A percentile compares a stretch with the other conserved stretches of the same genome.
These are phyloP conservation scores for Bertia moriformis DNA, from an alignment of 2,329 filamentous ascomycete genomes.

Conservation along the genomic window DNA sequence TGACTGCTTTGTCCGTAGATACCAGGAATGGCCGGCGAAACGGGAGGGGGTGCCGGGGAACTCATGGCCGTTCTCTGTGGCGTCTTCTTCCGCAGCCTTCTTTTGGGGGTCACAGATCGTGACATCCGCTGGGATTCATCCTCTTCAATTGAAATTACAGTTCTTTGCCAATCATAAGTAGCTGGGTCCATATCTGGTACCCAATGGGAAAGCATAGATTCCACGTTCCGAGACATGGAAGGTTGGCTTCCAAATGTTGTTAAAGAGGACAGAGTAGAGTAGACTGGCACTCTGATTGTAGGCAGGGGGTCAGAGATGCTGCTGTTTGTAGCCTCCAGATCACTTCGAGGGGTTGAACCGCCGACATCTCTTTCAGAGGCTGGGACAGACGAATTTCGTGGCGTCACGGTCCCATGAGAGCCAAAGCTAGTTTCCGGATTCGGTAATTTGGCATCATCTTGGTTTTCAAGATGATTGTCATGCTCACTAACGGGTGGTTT, in stretches of 20 bases:
- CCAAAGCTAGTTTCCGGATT: no score
- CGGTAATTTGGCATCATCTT: background rate
- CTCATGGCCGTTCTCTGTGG: slow-evolving; percentile 3
- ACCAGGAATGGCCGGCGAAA: background rate
- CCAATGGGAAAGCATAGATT: slow-evolving; percentile 19
- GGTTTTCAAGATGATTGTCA: background rate
- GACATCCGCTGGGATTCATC: slow-evolving; percentile 8
- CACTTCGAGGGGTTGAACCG: background rate
- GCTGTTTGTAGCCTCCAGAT: background rate
- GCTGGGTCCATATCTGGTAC: slow-evolving; percentile 13
- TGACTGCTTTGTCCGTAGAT: background rate
- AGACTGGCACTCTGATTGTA: background rate
- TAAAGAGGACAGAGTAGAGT: background rate
- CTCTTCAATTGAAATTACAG: slow-evolving; percentile 6
- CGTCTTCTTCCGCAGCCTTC: slow-evolving; percentile 12
- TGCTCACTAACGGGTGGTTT: background rate
- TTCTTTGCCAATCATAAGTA: slow-evolving; percentile 16
- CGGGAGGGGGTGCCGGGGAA: slow-evolving; percentile 5
- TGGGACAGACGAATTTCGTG: background rate
- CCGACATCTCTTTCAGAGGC: background rate
- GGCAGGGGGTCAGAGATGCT: background rate
- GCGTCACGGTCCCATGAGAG: background rate
- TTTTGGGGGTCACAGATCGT: slow-evolving; percentile 7
- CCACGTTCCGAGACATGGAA: slow-evolving; percentile 8
- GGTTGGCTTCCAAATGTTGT: background rate